Conservation (phyloP, 164 flowering plant genomes). For the Nelumbo lutea region DNA sequence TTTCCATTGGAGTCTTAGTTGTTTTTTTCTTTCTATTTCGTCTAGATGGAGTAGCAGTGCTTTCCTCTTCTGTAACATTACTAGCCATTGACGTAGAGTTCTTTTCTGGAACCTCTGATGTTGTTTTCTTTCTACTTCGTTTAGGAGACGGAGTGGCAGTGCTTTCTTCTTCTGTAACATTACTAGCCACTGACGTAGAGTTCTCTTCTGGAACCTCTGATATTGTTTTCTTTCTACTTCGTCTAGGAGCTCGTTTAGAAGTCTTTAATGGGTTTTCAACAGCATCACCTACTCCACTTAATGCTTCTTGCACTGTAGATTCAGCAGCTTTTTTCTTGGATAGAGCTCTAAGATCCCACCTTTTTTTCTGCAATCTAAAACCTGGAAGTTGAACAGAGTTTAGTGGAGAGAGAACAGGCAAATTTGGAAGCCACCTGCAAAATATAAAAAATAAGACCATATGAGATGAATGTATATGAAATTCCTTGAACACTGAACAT, state of each 20-base stretch:
- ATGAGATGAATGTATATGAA: background rate
- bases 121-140: conserved; percentile 1
- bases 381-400: conserved; percentile 26
- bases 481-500: background rate
- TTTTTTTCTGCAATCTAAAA: conserved; percentile 23
- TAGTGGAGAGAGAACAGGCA: conserved; percentile 1
- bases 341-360: conserved; percentile 27
- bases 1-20: no score
- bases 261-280: conserved; percentile 30
- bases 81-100: background rate
- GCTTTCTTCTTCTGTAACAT: conserved; percentile 17
- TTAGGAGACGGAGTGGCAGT: conserved; percentile 11
- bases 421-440: conserved; percentile 36
- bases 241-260: conserved; percentile 30
- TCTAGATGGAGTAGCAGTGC: background rate
- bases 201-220: conserved; percentile 23
- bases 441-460: background rate
- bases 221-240: conserved; percentile 43
- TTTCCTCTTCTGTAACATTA: background rate
- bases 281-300: conserved; percentile 24
- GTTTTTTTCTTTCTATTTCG: background rate
- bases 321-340: conserved; percentile 27
- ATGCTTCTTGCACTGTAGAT: conserved; percentile 18
- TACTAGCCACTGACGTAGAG: conserved; percentile 14
- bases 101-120: no score